Conservation (phyloP, 2,329 filamentous ascomycete species). For the Colletotrichum cereale region DNA sequence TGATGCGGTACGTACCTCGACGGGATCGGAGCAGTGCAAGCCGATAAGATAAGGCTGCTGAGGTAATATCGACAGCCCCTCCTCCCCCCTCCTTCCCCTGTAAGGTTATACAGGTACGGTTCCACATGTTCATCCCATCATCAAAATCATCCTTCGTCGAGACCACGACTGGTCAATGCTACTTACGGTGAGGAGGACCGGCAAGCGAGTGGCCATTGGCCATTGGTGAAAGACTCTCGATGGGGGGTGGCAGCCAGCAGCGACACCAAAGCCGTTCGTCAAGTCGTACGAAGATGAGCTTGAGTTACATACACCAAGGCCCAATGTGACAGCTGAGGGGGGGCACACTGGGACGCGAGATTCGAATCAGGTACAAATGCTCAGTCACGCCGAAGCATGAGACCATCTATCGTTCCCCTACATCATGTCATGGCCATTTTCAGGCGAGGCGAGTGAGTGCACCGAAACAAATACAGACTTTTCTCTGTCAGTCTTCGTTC, state of each 20-base stretch:
- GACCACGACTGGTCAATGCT: not conserved
- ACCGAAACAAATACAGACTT: not conserved
- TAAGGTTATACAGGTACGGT: too few species aligned
- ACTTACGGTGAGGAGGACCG: not conserved
- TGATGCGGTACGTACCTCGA: slow-evolving; percentile 25
- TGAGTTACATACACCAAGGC: slow-evolving; percentile 4
- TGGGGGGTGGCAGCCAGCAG: not conserved
- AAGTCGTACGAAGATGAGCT: not conserved
- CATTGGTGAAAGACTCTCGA: not conserved
- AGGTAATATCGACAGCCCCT: not conserved
- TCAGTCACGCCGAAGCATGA: not conserved
- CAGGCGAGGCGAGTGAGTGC: slow-evolving; percentile 8
- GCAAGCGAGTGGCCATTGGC: not conserved
- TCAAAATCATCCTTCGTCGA: not conserved
- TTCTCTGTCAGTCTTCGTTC: not conserved
- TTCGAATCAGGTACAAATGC: not conserved
- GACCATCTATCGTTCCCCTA: not conserved
- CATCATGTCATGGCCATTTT: slow-evolving; percentile 10
- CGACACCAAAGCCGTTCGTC: not conserved
- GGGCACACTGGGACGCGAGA: not conserved
- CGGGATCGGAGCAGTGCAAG: not conserved
- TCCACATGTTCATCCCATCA: slow-evolving; percentile 13
- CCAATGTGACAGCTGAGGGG: not conserved
- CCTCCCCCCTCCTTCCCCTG: too few species aligned
- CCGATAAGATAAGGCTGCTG: slow-evolving; percentile 30